These are phyloP conservation scores for Cryphonectria japonica DNA, from an alignment of 2,329 filamentous ascomycete genomes.

Conservation along the genomic window DNA sequence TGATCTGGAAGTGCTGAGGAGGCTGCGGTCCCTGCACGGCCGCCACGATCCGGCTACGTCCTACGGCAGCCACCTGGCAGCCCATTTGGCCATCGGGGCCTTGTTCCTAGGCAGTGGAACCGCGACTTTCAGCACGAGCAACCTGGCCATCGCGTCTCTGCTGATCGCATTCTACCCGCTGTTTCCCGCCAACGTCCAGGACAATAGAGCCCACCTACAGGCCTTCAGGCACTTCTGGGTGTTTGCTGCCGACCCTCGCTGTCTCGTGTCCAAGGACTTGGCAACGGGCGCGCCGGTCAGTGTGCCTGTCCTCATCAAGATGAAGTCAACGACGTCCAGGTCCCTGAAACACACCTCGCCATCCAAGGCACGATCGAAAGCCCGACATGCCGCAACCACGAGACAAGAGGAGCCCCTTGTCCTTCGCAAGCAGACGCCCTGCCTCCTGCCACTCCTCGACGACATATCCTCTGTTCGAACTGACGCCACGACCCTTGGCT, in stretches of 20 bases:
- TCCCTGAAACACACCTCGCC: constrained; percentile 43
- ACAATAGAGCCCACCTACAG: constrained; percentile 93
- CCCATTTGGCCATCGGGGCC: constrained; percentile 87
- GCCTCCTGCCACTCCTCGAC: constrained; percentile 66
- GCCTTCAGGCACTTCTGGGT: constrained; percentile 98
- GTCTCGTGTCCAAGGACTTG: constrained; percentile 84
- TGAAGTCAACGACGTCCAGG: constrained; percentile 47
- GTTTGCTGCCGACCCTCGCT: constrained; percentile 85
- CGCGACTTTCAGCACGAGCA: constrained; percentile 85
- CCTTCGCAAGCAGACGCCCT: constrained; percentile 55
- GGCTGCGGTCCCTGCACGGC: constrained; percentile 85
- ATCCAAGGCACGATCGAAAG: constrained; percentile 40
- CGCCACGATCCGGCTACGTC: constrained; percentile 81
- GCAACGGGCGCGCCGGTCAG: constrained; percentile 80
- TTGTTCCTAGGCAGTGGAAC: constrained; percentile 93
- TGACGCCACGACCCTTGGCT: constrained; percentile 64
- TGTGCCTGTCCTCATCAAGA: constrained; percentile 69
- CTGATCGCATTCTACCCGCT: constrained; percentile 93
- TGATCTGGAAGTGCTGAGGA: constrained; percentile 81
- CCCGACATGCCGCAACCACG: constrained; percentile 8
- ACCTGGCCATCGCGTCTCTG: constrained; percentile 82
- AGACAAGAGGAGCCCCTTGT: constrained; percentile 38
- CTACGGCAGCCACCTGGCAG: constrained; percentile 91
- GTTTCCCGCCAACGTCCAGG: constrained; percentile 85
- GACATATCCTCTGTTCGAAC: constrained; percentile 64